These are phyloP conservation scores for Achlya hypogyna DNA, from an alignment of 352 stramenopile species.

Conservation along the genomic window DNA sequence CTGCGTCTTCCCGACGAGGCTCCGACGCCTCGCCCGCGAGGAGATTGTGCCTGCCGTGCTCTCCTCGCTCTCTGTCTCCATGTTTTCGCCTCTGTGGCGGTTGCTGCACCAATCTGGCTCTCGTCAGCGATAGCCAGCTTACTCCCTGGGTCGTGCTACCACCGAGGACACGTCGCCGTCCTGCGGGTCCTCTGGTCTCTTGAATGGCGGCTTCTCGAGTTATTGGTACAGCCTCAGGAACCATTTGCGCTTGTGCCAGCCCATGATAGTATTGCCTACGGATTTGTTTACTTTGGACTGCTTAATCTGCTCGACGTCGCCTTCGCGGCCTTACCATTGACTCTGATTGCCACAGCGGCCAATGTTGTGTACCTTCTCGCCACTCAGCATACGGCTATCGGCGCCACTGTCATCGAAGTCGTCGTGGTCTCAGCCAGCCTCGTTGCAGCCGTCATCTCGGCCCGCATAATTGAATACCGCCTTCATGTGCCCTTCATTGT, in stretches of 20 bases:
- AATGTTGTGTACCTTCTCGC: background rate
- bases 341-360: background rate
- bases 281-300: constrained; percentile 2
- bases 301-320: constrained; percentile 5
- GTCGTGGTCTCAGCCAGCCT: background rate
- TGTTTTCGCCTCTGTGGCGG: background rate
- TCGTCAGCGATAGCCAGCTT: background rate
- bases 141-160: background rate
- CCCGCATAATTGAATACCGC: background rate
- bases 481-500: background rate
- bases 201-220: background rate
- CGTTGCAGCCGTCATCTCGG: background rate
- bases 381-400: background rate
- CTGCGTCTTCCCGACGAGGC: background rate
- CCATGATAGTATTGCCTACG: background rate
- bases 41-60: background rate
- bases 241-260: background rate
- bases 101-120: background rate
- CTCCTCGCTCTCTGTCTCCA: background rate
- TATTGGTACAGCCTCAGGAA: background rate
- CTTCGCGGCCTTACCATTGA: background rate
- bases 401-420: background rate
- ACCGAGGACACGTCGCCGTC: background rate
- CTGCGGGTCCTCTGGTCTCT: background rate
- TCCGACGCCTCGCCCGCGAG: background rate